Conservation (phyloP, 306 rosid genomes). For the Hylodesmum podocarpum region DNA sequence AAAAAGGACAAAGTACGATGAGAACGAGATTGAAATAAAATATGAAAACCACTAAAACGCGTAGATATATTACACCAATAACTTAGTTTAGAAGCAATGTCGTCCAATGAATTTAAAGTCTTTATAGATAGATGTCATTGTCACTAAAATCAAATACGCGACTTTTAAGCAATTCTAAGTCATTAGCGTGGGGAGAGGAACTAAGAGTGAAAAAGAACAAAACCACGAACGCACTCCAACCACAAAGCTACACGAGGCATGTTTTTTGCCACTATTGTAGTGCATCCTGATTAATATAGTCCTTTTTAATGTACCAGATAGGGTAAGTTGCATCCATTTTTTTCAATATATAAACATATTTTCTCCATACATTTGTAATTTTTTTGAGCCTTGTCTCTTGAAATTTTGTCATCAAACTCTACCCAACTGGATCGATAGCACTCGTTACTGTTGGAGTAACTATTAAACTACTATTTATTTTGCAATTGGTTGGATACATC, state of each 20-base stretch:
- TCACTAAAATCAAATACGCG: slow-evolving; percentile 8
- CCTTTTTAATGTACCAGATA: neutral
- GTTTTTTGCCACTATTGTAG: slow-evolving; percentile 3
- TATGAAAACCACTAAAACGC: neutral
- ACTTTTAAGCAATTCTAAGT: neutral
- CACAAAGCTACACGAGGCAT: neutral
- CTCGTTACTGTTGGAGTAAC: neutral
- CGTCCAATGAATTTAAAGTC: neutral
- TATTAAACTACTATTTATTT: neutral
- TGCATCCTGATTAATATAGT: neutral
- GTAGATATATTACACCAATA: neutral
- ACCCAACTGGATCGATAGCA: neutral
- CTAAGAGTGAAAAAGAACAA: neutral
- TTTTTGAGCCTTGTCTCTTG: neutral
- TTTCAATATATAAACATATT: neutral
- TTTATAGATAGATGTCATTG: neutral
- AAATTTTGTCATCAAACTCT: neutral
- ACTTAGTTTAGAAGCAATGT: slow-evolving; percentile 14
- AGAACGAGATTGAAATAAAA: neutral
- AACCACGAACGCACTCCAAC: slow-evolving; percentile 1
- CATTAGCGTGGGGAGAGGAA: neutral
- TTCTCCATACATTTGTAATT: neutral
- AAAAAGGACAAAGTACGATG: neutral
- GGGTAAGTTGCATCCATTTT: neutral
- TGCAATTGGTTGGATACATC: neutral